phyloP scores from a whole-genome alignment of 768 basidiomycete genomes.

The Lentinula aciculospora region DNA sequence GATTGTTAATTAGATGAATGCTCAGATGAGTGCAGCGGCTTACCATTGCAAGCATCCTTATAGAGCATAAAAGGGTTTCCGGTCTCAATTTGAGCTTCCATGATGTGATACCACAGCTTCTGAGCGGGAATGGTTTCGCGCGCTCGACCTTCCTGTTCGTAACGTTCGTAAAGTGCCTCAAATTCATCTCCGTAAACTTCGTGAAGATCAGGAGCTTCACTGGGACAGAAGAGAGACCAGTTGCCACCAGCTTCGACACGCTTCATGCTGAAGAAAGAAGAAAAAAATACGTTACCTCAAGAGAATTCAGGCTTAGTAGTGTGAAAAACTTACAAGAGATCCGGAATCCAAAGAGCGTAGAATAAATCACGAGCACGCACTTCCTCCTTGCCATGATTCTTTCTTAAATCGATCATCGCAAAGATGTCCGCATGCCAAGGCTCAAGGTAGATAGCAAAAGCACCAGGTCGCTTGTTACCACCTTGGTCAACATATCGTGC shows the following conservation, averaged over 20 bases:
- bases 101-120: constrained; percentile 96
- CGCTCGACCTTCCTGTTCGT: constrained; percentile 86
- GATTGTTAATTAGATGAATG: not conserved
- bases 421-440: constrained; percentile 99
- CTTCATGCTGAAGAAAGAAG: constrained; percentile 72
- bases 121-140: constrained; percentile 86
- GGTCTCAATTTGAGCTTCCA: constrained; percentile 97
- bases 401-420: constrained; percentile 94
- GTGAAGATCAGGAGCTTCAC: constrained; percentile 85
- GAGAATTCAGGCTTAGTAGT: not conserved
- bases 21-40: constrained; percentile 18
- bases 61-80: constrained; percentile 99
- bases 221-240: constrained; percentile 98
- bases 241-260: constrained; percentile 85
- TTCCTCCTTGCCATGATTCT: constrained; percentile 99
- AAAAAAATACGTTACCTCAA: constrained; percentile 2
- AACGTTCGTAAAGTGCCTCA: constrained; percentile 76
- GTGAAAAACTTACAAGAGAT: constrained; percentile 71
- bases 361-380: constrained; percentile 94
- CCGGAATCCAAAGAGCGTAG: constrained; percentile 97
- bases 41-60: constrained; percentile 93
- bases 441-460: constrained; percentile 97
- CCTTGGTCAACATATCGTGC: constrained; percentile 99
- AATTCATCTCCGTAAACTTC: constrained; percentile 92
- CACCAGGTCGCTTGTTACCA: constrained; percentile 98